Base-by-base conservation (phyloP, 2,329 filamentous ascomycete species). In the Chrysoporthe puriensis region DNA sequence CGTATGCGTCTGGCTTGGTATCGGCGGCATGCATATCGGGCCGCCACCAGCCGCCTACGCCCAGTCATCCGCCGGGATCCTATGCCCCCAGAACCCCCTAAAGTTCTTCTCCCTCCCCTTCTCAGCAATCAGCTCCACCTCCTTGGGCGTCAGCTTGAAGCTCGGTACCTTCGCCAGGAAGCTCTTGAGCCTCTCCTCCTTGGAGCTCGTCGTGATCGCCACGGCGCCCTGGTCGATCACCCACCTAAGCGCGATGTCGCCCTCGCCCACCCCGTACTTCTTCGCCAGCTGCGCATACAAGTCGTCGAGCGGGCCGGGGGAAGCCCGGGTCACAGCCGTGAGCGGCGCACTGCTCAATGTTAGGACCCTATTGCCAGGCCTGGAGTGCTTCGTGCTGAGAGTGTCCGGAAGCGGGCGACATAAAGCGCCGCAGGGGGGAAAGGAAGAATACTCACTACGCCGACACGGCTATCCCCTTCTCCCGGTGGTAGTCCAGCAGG, bases 81-180 rank as follows among this genome's bases (percentile, higher is more conserved):
- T 81, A 18, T 83, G 71, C 2, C 70, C 78, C 86, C 87, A 91
- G 74, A 87, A 91, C 0, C 78, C 84, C 43, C 89, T 82, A 73
- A 79, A 88, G 75, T 91, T 86, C 78, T 89, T 89, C 80, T 87
- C 74, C 71, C 79, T 79, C 1, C 90, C 90, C 46, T 83, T 73
- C 71, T 84, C 80, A 0, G 81, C 74, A 69, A 91, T 87, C 63
- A 85, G 82, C 58, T 83, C 76, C 14, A 91, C 78, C 76, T 91
- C 89, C 64, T 83, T 80, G 0, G 83, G 79, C 13, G 86, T 88
- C 70, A 91, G 79, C 79, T 87, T 86, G 73, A 91, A 89, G 57
- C 73, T 78, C 56, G 79, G 81, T 70, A 86, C 69, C 70, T 82
- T 82, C n/a, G 77, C 73, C 67, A 87, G 71, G 73, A 86, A 89